Evolutionary conservation across 345 rosid genomes (phyloP).

Genomic region (Corchorus capsularis): DNA sequence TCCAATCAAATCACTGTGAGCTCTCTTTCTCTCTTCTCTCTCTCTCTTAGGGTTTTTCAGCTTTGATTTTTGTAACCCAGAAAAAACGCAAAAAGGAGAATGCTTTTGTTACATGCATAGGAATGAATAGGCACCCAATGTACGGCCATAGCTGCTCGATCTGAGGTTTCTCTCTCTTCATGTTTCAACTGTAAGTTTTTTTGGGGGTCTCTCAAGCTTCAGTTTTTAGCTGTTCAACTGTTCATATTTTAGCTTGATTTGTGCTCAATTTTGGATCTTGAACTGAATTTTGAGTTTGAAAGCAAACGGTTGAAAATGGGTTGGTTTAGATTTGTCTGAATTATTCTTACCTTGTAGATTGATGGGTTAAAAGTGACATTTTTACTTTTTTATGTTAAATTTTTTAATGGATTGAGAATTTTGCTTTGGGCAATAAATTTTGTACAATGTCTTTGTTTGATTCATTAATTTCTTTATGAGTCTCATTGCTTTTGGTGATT

Average conservation of each 20-base stretch:
- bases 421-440: constrained; percentile 1
- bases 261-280: constrained; percentile 14
- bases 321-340: not conserved
- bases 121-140: constrained; percentile 12
- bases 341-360: not conserved
- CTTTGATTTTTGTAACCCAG: constrained; percentile 8
- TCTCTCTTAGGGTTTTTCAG: not conserved
- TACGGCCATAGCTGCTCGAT: constrained; percentile 10
- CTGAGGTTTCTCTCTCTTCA: constrained; percentile 13
- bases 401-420: not conserved
- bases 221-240: not conserved
- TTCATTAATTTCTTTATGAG: not conserved
- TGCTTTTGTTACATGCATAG: not conserved
- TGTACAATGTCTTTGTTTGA: constrained; percentile 11
- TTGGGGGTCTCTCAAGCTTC: not conserved
- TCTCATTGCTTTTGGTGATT: not conserved
- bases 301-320: not conserved
- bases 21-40: constrained; percentile 4
- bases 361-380: not conserved
- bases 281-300: constrained; percentile 11
- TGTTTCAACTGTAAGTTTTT: constrained; percentile 5
- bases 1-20: constrained; percentile 20
- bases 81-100: not conserved
- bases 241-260: constrained; percentile 2
- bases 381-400: not conserved